Base-by-base conservation (phyloP, 169 alveolate genomes). In the Plasmodium yoelii region DNA sequence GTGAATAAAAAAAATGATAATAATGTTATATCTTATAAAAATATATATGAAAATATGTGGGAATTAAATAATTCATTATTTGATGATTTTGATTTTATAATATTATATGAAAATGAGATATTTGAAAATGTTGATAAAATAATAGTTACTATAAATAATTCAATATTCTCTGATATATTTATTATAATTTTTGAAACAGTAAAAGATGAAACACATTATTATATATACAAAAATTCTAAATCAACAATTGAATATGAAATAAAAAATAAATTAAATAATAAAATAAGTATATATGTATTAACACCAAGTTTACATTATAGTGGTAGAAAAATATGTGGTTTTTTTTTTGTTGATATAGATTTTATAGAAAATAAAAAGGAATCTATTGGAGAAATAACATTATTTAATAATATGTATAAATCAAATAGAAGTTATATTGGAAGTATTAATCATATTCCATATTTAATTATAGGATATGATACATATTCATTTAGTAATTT, bases 301-400 rank as follows among this genome's bases (percentile, higher is more conserved):
- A 34, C 75, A 7, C 26, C 88, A 7, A 77, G 26, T 13, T 13
- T 77, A 22, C 75, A 63, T 44, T 64, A 77, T 24, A 39, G 28
- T 12, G 46, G 15, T 7, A 24, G 47, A 18, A 55, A 77, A n/a
- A 6, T 77, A 8, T 77, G 88, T 39, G 88, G 88, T 6, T 77
- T 63, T 39, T 77, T 77, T 28, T 77, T 77, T n/a, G 53, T 77
- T 5, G 88, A 77, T 69, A 64, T 77, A n/a, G 88, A 77, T 15
- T 51, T 63, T 65, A 24, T 77, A 15, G 19, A 15, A 13, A 51
- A 51, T 12, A 51, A 51, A 15, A 51, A 12, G 34, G 60, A 59
- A 22, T 8, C 26, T 7, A 63, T n/a, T 5, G 1, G 57, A 6
- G 7, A n/a, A 5, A 13, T 1, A 28, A 22, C n/a, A 13, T 15